A percentile compares a stretch with the other conserved stretches of the same genome.
These are phyloP conservation scores for Cyberlindnera bimundalis DNA, from an alignment of 805 yeast species.

Conservation along the genomic window DNA sequence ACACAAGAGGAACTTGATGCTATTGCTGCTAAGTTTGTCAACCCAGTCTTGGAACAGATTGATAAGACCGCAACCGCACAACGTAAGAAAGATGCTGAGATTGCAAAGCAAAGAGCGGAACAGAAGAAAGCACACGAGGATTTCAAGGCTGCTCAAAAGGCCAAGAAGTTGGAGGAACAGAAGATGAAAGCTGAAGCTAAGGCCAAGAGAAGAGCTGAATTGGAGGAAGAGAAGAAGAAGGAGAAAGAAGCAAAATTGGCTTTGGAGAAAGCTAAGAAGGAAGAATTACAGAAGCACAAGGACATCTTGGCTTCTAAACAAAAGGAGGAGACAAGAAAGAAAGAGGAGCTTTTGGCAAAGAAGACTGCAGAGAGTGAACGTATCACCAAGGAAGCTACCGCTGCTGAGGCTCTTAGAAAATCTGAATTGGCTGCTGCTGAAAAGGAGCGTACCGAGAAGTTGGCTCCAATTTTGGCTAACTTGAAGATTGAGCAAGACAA, in stretches of 20 bases:
- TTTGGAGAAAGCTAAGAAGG: slow-evolving; percentile 31
- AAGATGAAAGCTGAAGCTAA: slow-evolving; percentile 47
- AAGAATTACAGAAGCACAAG: slow-evolving; percentile 33
- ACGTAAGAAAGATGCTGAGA: slow-evolving; percentile 52
- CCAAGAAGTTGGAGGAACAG: slow-evolving; percentile 40
- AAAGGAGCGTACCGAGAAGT: slow-evolving; percentile 48
- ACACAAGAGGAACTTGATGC: slow-evolving; percentile 70
- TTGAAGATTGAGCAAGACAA: slow-evolving; percentile 46
- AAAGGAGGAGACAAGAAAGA: slow-evolving; percentile 27
- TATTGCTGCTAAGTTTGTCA: slow-evolving; percentile 75
- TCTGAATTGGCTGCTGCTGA: slow-evolving; percentile 41
- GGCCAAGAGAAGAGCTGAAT: slow-evolving; percentile 30
- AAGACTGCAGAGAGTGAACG: slow-evolving; percentile 29
- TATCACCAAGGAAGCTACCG: slow-evolving; percentile 28
- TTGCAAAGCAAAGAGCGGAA: slow-evolving; percentile 34
- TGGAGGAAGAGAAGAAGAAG: slow-evolving; percentile 33
- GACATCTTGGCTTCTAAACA: slow-evolving; percentile 35
- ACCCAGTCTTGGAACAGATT: slow-evolving; percentile 79
- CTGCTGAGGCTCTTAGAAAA: slow-evolving; percentile 44
- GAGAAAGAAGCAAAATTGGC: slow-evolving; percentile 30
- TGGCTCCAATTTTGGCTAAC: slow-evolving; percentile 54
- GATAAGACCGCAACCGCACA: slow-evolving; percentile 65
- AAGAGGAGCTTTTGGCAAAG: slow-evolving; percentile 27
- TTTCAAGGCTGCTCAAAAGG: slow-evolving; percentile 38
- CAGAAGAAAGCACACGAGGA: slow-evolving; percentile 38